Evolutionary conservation across 768 basidiomycete genomes (phyloP).

Genomic region (Russula brevipes): DNA sequence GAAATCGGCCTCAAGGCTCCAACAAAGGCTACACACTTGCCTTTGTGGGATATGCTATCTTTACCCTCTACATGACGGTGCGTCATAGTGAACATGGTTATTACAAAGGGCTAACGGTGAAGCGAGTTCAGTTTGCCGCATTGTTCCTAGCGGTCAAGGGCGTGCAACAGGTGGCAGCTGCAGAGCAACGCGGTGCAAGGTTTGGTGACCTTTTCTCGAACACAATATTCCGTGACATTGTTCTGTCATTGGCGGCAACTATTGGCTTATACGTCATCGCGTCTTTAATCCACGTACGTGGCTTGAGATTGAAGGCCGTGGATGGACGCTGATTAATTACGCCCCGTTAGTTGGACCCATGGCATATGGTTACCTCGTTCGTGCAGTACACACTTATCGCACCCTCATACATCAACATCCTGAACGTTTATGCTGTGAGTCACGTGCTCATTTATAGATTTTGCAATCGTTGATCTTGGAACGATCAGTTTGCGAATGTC

Average conservation of each 20-base stretch:
- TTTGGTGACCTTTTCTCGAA: slow-evolving; percentile 69
- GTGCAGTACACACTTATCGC: slow-evolving; percentile 89
- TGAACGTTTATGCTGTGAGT: slow-evolving; percentile 83
- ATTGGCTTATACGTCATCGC: slow-evolving; percentile 83
- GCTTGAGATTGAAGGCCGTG: neutral
- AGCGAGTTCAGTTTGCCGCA: slow-evolving; percentile 52
- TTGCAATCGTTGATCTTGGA: neutral
- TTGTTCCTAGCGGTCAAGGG: slow-evolving; percentile 82
- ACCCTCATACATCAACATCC: slow-evolving; percentile 88
- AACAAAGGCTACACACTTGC: slow-evolving; percentile 84
- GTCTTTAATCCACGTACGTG: slow-evolving; percentile 77
- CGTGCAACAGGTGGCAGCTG: slow-evolving; percentile 52
- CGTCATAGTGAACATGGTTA: slow-evolving; percentile 27
- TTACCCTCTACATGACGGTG: slow-evolving; percentile 97
- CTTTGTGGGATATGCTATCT: slow-evolving; percentile 80
- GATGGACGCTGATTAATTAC: slow-evolving; percentile 6
- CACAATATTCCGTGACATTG: slow-evolving; percentile 76
- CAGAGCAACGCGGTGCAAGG: slow-evolving; percentile 43
- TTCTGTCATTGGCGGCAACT: slow-evolving; percentile 81
- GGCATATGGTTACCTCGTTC: slow-evolving; percentile 98
- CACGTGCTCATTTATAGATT: neutral
- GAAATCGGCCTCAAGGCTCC: slow-evolving; percentile 87
- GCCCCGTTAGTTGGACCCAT: slow-evolving; percentile 73
- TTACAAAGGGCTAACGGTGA: slow-evolving; percentile 10
- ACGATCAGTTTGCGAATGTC: slow-evolving; percentile 71